These are phyloP conservation scores for Dactylellina drechsleri DNA, from an alignment of 2,329 filamentous ascomycete species.

Conservation along the genomic window DNA sequence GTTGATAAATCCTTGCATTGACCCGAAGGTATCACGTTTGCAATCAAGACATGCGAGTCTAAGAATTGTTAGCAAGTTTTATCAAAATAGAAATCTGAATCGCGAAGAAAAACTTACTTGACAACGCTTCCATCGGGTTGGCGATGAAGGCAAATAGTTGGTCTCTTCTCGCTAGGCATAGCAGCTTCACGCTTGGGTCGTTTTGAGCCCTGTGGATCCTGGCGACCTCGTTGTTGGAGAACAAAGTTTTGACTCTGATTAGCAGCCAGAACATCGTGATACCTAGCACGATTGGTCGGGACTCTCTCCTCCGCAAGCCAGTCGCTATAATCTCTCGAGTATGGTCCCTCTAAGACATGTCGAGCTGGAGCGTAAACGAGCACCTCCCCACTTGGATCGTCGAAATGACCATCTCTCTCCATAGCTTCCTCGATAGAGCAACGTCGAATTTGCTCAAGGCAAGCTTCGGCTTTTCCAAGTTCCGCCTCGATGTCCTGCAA, in stretches of 20 bases:
- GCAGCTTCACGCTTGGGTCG: constrained; percentile 69
- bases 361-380: constrained; percentile 75
- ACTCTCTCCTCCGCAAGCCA: constrained; percentile 72
- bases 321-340: constrained; percentile 91
- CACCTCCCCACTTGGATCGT: constrained; percentile 31
- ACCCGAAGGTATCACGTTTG: constrained; percentile 88
- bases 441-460: constrained; percentile 90
- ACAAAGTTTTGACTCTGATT: constrained; percentile 50
- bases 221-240: background rate
- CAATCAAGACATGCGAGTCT: constrained; percentile 85
- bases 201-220: constrained; percentile 10
- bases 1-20: constrained; percentile 98
- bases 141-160: constrained; percentile 83
- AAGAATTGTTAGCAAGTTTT: constrained; percentile 18
- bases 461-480: constrained; percentile 91
- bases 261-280: constrained; percentile 44
- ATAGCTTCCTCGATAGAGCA: constrained; percentile 76
- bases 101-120: constrained; percentile 64
- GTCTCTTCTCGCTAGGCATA: constrained; percentile 77
- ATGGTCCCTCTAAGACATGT: constrained; percentile 90
- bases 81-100: background rate
- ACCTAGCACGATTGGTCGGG: background rate
- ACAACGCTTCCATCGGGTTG: constrained; percentile 86
- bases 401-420: constrained; percentile 74
- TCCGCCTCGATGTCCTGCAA: constrained; percentile 94